phyloP scores from a whole-genome alignment of 345 rosid species.

The Anacardium occidentale region DNA sequence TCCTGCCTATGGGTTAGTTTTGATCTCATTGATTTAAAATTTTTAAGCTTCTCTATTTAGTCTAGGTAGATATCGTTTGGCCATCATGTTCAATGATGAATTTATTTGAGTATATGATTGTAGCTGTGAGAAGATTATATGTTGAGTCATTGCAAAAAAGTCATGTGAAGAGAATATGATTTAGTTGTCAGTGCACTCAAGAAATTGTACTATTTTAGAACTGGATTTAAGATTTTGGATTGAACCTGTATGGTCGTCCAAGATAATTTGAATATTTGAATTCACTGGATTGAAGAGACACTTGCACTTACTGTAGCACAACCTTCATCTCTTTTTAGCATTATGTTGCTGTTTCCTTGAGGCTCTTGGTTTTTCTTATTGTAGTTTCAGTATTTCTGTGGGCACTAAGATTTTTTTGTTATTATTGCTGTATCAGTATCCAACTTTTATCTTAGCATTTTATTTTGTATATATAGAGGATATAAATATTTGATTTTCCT shows the following conservation, averaged over 20 bases:
- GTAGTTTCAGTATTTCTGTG: neutral
- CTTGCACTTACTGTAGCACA: neutral
- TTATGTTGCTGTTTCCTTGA: neutral
- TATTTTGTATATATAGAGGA: neutral
- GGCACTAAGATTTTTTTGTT: neutral
- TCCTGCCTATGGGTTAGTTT: constrained; percentile 73
- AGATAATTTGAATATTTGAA: neutral
- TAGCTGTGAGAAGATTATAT: neutral
- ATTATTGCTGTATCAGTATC: neutral
- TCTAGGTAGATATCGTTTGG: neutral
- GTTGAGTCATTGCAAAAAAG: neutral
- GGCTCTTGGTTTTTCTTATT: neutral
- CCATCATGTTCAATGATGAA: neutral
- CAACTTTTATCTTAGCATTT: neutral
- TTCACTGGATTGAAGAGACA: neutral
- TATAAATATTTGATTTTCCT: neutral
- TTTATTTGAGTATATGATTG: neutral
- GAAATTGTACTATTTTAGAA: too few relatives aligned
- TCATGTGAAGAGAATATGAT: neutral
- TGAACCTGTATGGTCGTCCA: neutral
- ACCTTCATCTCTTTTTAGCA: neutral
- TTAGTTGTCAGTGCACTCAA: neutral
- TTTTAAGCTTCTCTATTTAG: neutral
- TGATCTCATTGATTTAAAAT: constrained; percentile 1
- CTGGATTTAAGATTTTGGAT: neutral